Evolutionary conservation across 306 rosid genomes (phyloP).

Genomic region (Prunus persica): Prunus_persica_NCBIv2 NC_034013.1:13327501-13328000

Average conservation of each 20-base stretch:
- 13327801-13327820: slow-evolving; percentile 81
- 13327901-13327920: not conserved
- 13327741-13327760: slow-evolving; percentile 69
- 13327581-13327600: slow-evolving; percentile 81
- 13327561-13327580: slow-evolving; percentile 74
- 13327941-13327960: not conserved
- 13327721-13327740: slow-evolving; percentile 85
- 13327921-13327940: not conserved
- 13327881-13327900: not conserved
- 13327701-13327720: slow-evolving; percentile 69
- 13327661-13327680: slow-evolving; percentile 75
- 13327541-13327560: slow-evolving; percentile 52
- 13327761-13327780: slow-evolving; percentile 76
- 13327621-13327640: slow-evolving; percentile 78
- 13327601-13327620: slow-evolving; percentile 91
- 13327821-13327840: slow-evolving; percentile 56
- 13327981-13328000: slow-evolving; percentile 81
- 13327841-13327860: slow-evolving; percentile 61
- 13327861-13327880: slow-evolving; percentile 2
- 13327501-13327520: not conserved
- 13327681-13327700: slow-evolving; percentile 74
- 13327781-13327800: slow-evolving; percentile 87
- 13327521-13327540: not conserved
- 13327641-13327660: slow-evolving; percentile 86
- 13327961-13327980: slow-evolving; percentile 47